phyloP scores from a whole-genome alignment of 306 rosid species.

The Pachyrhizus erosus region DNA sequence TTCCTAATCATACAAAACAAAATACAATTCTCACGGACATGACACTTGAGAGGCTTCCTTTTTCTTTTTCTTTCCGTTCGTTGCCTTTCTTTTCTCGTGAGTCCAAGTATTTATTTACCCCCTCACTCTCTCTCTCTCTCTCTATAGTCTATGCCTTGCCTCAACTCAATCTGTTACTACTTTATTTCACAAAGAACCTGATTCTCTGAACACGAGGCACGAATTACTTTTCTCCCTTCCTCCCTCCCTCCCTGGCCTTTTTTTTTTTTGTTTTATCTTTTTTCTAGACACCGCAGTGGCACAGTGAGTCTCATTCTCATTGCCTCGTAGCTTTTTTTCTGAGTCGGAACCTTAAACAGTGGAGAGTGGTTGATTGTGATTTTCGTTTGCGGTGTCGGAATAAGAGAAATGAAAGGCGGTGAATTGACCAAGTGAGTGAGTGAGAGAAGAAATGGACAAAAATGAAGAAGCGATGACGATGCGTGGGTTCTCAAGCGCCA shows the following conservation, averaged over 20 bases:
- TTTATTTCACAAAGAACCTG: slow-evolving; percentile 60
- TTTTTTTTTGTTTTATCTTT: not conserved
- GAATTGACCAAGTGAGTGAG: slow-evolving; percentile 11
- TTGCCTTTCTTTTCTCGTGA: slow-evolving; percentile 43
- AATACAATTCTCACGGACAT: slow-evolving; percentile 36
- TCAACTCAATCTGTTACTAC: slow-evolving; percentile 28
- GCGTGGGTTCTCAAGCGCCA: slow-evolving; percentile 49
- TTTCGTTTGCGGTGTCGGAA: not conserved
- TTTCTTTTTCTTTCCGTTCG: slow-evolving; percentile 26
- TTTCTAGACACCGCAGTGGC: not conserved
- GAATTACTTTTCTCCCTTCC: slow-evolving; percentile 40
- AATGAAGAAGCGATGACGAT: slow-evolving; percentile 35
- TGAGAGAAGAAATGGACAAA: slow-evolving; percentile 50
- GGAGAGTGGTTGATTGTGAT: not conserved
- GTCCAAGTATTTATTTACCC: not conserved
- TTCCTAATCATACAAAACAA: not conserved
- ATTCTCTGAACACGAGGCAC: slow-evolving; percentile 59
- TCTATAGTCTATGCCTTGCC: not conserved
- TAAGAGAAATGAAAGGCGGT: not conserved
- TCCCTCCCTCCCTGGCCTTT: not conserved
- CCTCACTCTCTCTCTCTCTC: too few relatives aligned
- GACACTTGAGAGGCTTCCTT: slow-evolving; percentile 40
- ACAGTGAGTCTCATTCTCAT: slow-evolving; percentile 41
- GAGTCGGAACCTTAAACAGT: not conserved
- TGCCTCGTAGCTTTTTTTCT: slow-evolving; percentile 18